Base-by-base conservation (phyloP, 305 asterid genomes). In the Andrographis paniculata region DNA sequence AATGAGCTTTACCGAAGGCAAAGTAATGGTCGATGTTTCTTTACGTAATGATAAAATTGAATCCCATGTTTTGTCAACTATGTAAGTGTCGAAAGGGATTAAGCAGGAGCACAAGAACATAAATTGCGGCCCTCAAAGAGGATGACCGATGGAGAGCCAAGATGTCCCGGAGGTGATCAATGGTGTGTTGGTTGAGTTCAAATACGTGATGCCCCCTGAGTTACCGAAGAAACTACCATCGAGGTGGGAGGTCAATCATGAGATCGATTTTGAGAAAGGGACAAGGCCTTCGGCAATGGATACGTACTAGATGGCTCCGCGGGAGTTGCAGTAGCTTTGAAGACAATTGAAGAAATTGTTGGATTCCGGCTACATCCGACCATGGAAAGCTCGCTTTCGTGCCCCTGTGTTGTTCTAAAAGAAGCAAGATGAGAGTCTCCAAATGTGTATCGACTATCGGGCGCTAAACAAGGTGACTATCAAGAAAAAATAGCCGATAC, bases 391-490 rank as follows among this genome's bases (percentile, higher is more conserved):
- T 4, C 42, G 12, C 0, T 46, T n/a, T 3, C 20, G 37, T 2
- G 21, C 37, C 2, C 21, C 15, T 10, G 20, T 46, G 1, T 7
- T 17, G 4, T 48, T 48, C 11, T 5, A 48, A 12, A 48, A 50
- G 33, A 50, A 50, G 44, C 13, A 5, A 1, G 33, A 33, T 20
- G 20, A 31, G 9, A 1, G 31, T 5, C 19, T 50, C 1, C 13
- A 31, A 13, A 50, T 50, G 44, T 50, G 44, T 9, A 1, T 19
- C 14, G 55, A 50, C 6, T 48, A 48, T 17, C 9, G 33, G 12
- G 53, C 2, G 22, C 27, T 48, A 0, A 48, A 30, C 14, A 48
- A 48, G 16, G 11, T 48, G 0, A 23, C 21, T 1, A 7, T 46
- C 5, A 23, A 46, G 2, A 24, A 24, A 6, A 4, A 16, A 0